Base-by-base conservation (phyloP, 2,329 filamentous ascomycete species). In the Biscogniauxia mediterranea region DNA sequence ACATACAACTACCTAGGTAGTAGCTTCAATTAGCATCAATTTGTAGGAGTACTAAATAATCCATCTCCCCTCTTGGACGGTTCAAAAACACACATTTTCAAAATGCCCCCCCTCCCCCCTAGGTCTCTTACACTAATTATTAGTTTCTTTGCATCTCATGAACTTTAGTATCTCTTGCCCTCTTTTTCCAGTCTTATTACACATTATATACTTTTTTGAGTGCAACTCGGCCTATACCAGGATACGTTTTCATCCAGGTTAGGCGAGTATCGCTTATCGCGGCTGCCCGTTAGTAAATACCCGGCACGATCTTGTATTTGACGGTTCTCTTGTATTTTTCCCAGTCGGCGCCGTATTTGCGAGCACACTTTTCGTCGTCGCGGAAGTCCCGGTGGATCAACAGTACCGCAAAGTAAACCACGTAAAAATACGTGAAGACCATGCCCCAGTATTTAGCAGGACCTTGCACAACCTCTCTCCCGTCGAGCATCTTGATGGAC, bases 281-380 rank as follows among this genome's bases (percentile, higher is more conserved):
- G 20, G 13, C 51, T 21, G 5, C 7, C 15, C 23, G 21, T 64
- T 75, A 97, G 78, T 97, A 97, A 19, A 97, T 80, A 42, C 90
- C 90, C 5, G 94, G 94, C 50, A 97, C 78, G 68, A 98, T 96
- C 72, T 89, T 85, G 76, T 85, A 97, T 62, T 83, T 87, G 52
- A 97, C 94, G 73, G 88, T 84, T 76, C 88, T 87, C 76, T 90
- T 93, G 78, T 97, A 98, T 77, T 87, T 85, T 65, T 93, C 86
- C 93, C 94, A 98, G 73, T 97, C 93, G 68, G 88, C 88, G 25
- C 93, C 93, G 72, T 98, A 98, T 82, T 98, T 98, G 73, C 85
- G 85, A 65, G 85, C 82, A 76, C 94, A 98, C 81, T 97, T 97
- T 74, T 92, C 90, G 68, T 97, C 93, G 68, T 98, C 94, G 57